Percentiles rank a stretch among this genome's conserved stretches.
Conservation (phyloP, 2,329 filamentous ascomycete genomes). For the Aspergillus texensis region DNA sequence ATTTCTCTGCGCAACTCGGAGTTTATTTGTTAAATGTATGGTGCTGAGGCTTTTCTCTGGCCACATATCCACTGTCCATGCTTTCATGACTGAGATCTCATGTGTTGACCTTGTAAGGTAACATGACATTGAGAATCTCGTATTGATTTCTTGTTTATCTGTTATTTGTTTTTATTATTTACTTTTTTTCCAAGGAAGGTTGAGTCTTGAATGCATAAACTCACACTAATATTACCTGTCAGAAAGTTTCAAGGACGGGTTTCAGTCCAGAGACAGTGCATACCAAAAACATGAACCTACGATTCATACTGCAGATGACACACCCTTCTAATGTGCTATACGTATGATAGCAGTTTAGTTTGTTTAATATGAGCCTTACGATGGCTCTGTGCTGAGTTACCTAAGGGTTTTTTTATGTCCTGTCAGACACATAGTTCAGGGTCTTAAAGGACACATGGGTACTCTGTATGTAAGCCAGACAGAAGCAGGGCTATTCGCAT, state of each 20-base stretch:
- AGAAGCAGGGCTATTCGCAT: not conserved
- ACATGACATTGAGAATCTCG: too few species aligned
- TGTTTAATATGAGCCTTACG: not conserved
- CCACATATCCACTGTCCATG: too few species aligned
- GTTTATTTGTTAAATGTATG: too few species aligned
- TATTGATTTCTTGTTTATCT: too few species aligned
- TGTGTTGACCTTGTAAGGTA: too few species aligned
- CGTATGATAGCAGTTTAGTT: not conserved
- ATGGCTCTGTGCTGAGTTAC: not conserved
- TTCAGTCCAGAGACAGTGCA: not conserved
- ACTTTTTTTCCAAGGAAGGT: not conserved
- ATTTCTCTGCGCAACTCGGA: too few species aligned
- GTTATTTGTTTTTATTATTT: too few species aligned
- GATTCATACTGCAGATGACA: not conserved
- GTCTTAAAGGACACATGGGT: too few species aligned
- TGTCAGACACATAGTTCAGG: too few species aligned
- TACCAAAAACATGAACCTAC: not conserved
- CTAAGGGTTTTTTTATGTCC: too few species aligned
- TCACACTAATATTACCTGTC: not conserved
- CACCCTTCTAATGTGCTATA: not conserved
- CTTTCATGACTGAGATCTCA: too few species aligned
- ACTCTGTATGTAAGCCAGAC: not conserved
- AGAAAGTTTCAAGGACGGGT: not conserved
- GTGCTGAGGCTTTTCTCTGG: too few species aligned
- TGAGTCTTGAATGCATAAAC: not conserved